Percentiles rank a stretch among this genome's conserved stretches.
These are phyloP conservation scores for Piloderma croceum DNA, from an alignment of 768 basidiomycete species.

Conservation along the genomic window DNA sequence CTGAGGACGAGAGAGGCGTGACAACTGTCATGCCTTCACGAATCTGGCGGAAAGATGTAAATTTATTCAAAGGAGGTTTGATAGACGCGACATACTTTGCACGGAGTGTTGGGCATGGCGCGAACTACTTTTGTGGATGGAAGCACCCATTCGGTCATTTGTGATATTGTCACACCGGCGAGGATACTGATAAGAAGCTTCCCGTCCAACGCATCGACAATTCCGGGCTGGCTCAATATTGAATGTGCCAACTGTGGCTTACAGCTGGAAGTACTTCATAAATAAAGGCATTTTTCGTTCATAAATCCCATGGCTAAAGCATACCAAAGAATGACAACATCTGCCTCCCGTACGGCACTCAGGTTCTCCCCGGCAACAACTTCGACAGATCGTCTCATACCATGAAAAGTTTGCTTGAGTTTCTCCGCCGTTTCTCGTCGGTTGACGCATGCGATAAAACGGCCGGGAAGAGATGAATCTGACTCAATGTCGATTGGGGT, in stretches of 20 bases:
- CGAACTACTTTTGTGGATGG: conserved; percentile 82
- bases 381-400: conserved; percentile 62
- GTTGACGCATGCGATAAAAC: conserved; percentile 85
- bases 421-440: conserved; percentile 68
- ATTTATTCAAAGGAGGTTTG: background rate
- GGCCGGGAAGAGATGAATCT: conserved; percentile 69
- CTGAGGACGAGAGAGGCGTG: conserved; percentile 57
- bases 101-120: conserved; percentile 98
- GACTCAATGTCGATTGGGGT: conserved; percentile 49
- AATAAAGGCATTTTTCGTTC: conserved; percentile 4
- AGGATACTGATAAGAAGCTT: conserved; percentile 96
- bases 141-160: conserved; percentile 69
- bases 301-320: no score
- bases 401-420: conserved; percentile 55
- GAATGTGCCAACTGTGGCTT: conserved; percentile 83
- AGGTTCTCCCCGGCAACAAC: conserved; percentile 68
- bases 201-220: conserved; percentile 76
- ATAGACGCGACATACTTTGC: conserved; percentile 56
- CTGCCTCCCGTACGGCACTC: conserved; percentile 60
- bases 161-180: conserved; percentile 89
- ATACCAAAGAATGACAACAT: conserved; percentile 88
- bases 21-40: conserved; percentile 98
- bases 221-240: conserved; percentile 70
- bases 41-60: conserved; percentile 50
- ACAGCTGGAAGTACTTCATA: conserved; percentile 56